phyloP scores from a whole-genome alignment of 2,329 filamentous ascomycete species.

The Xylaria hypoxylon region DNA sequence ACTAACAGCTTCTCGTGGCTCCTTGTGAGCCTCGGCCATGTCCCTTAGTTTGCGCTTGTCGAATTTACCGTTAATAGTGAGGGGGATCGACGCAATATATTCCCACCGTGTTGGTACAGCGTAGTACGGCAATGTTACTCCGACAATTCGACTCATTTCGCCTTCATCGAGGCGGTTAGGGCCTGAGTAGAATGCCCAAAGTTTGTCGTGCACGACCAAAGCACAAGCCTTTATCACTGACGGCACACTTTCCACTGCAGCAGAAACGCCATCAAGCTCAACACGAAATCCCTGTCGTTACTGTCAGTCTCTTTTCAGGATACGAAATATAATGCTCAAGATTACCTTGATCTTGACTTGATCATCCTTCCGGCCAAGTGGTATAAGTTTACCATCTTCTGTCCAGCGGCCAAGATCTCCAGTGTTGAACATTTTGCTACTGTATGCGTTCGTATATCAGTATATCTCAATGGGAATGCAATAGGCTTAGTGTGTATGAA shows the following conservation, averaged over 20 bases:
- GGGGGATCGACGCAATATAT: slow-evolving; percentile 58
- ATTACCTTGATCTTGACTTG: slow-evolving; percentile 70
- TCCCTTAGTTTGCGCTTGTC: slow-evolving; percentile 61
- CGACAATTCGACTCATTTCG: slow-evolving; percentile 55
- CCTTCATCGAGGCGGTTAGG: slow-evolving; percentile 51
- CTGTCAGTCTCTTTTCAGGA: slow-evolving; percentile 27
- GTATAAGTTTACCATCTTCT: slow-evolving; percentile 64
- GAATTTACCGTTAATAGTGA: slow-evolving; percentile 68
- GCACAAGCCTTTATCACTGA: slow-evolving; percentile 61
- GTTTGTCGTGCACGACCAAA: slow-evolving; percentile 59
- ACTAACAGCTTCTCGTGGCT: slow-evolving; percentile 34
- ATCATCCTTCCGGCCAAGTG: slow-evolving; percentile 68
- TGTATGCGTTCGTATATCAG: slow-evolving; percentile 39
- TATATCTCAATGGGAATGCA: neutral
- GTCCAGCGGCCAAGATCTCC: slow-evolving; percentile 69
- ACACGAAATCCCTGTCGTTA: slow-evolving; percentile 64
- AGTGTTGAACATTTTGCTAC: slow-evolving; percentile 68
- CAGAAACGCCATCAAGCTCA: slow-evolving; percentile 68
- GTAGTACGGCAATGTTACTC: slow-evolving; percentile 64
- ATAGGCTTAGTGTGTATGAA: neutral
- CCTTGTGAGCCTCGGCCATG: slow-evolving; percentile 46
- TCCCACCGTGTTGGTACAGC: slow-evolving; percentile 62
- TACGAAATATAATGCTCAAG: slow-evolving; percentile 3
- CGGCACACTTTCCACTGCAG: slow-evolving; percentile 60
- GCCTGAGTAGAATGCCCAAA: slow-evolving; percentile 63